Evolutionary conservation across 805 yeast species (phyloP).

Genomic region (Candida vaughaniae): DNA sequence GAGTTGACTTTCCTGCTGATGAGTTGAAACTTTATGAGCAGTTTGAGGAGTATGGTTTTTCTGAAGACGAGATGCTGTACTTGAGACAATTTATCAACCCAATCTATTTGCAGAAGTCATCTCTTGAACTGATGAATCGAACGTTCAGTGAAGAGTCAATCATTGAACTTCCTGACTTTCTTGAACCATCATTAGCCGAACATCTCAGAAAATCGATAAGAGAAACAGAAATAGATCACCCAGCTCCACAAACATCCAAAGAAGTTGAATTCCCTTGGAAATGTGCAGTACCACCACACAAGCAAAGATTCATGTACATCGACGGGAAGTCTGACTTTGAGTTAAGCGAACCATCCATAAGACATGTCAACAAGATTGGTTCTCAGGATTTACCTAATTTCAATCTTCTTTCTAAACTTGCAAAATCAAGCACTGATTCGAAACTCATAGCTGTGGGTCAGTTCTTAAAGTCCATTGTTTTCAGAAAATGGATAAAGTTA

Average conservation of each 20-base stretch:
- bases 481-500: slow-evolving; percentile 64
- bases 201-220: slow-evolving; percentile 36
- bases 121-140: slow-evolving; percentile 42
- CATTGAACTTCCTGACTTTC: slow-evolving; percentile 61
- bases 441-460: slow-evolving; percentile 53
- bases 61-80: slow-evolving; percentile 44
- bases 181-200: slow-evolving; percentile 50
- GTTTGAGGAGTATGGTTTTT: slow-evolving; percentile 18
- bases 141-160: slow-evolving; percentile 68
- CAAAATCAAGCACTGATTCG: slow-evolving; percentile 24
- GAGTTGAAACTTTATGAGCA: slow-evolving; percentile 32
- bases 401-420: slow-evolving; percentile 21
- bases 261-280: slow-evolving; percentile 80
- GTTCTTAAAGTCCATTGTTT: slow-evolving; percentile 60
- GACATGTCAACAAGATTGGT: slow-evolving; percentile 29
- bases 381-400: slow-evolving; percentile 61
- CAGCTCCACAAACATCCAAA: slow-evolving; percentile 53
- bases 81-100: slow-evolving; percentile 58
- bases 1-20: slow-evolving; percentile 41
- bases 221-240: slow-evolving; percentile 57
- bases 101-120: slow-evolving; percentile 39
- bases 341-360: slow-evolving; percentile 33
- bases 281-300: slow-evolving; percentile 90
- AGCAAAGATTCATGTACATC: slow-evolving; percentile 80
- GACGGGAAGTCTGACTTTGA: slow-evolving; percentile 54